Base-by-base conservation (phyloP, 768 basidiomycete species). In the Austroboletus festivus region DNA sequence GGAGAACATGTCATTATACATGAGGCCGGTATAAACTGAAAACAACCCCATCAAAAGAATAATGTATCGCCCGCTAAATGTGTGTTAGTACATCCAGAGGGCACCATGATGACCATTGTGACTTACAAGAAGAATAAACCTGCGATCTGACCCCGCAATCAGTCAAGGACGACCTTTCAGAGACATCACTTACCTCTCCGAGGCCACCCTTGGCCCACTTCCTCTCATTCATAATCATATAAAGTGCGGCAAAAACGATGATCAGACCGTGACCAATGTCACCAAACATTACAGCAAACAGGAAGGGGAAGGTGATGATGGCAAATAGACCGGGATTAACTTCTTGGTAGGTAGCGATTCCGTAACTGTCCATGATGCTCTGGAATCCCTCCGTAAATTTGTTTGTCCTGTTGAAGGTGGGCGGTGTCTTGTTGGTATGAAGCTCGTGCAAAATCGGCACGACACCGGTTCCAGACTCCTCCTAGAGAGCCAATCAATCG, bases 221-320 rank as follows among this genome's bases (percentile, higher is more conserved):
- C 68, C 78, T 82, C 71, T 99, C 96, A n/a, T 79, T 74, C 46
- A 86, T 47, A 63, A 97, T 92, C 90, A 98, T 93, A 50, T 80
- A 83, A 2, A 85, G 48, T 3, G 91, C 95, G 16, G 85, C 81
- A 35, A 78, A 61, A 54, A 88, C 77, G 58, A 90, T 87, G 61
- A 98, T 83, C 51, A 81, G 73, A 24, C 93, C 96, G 70, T 99
- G 96, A 3, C 96, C 96, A 62, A 98, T 89, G 69, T 99, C 96
- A 60, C 96, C 96, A 64, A 99, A 99, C 96, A 99, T 99, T 72
- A 99, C 91, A 5, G 93, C 95, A 60, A 98, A 99, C 56, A 99
- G 71, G 82, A 99, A 98, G 0, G 96, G 96, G 82, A 96, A 96
- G 2, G 93, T 96, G 57, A 88, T 73, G 56, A 90, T 74, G 0